Evolutionary conservation across 306 rosid genomes (phyloP).

Genomic region (Rosa persica): DNA sequence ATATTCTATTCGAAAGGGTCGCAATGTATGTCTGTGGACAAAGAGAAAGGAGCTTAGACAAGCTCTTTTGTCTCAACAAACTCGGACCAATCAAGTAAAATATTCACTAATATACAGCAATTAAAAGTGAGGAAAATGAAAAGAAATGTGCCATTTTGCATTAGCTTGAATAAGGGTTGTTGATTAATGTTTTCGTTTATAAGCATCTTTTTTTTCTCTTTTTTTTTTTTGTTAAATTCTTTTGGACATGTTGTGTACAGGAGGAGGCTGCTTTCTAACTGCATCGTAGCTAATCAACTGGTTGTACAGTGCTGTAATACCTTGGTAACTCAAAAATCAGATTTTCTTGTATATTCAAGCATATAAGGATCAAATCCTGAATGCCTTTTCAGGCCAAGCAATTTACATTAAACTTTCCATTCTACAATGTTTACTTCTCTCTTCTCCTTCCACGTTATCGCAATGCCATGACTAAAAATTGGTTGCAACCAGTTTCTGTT

Average conservation of each 20-base stretch:
- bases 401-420: conserved; percentile 15
- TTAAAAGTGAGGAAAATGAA: background rate
- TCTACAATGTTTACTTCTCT: background rate
- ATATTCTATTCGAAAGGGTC: background rate
- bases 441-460: background rate
- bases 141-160: background rate
- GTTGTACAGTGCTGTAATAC: conserved; percentile 67
- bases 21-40: background rate
- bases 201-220: background rate
- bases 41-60: background rate
- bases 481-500: background rate
- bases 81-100: background rate
- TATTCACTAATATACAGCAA: background rate
- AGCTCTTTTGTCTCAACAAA: background rate
- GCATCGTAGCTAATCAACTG: conserved; percentile 40
- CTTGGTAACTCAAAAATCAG: conserved; percentile 31
- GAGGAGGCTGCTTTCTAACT: conserved; percentile 53
- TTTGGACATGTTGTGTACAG: conserved; percentile 32
- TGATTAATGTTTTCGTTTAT: background rate
- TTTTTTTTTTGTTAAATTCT: background rate
- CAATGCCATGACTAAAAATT: background rate
- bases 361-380: conserved; percentile 18
- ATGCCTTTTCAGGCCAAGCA: conserved; percentile 8
- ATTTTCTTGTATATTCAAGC: conserved; percentile 42
- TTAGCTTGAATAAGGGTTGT: background rate